Evolutionary conservation across 495 filamentous ascomycete genomes (phyloP), one percentile per base, ranked within the genome.

Genomic region (Coniosporium apollinis): DNA sequence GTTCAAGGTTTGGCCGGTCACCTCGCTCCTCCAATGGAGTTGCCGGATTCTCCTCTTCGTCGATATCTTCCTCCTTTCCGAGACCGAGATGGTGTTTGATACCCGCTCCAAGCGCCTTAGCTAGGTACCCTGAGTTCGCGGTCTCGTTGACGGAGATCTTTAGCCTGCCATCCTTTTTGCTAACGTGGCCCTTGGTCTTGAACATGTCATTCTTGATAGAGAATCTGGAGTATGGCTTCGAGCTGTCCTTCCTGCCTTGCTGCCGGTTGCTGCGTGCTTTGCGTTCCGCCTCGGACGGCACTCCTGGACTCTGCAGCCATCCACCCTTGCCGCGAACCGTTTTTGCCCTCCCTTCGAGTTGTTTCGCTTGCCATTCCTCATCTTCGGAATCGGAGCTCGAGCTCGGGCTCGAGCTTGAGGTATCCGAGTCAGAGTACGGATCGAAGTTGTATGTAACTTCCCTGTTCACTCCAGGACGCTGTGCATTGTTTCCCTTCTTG

Each of bases 111-210:
- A 81, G 57, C n/a, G 74, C 72, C 45, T 77, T 77, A 15, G 74
- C 74, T 24, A 79, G 55, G 44, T 78, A 79, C 3, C 76, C 76
- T 3, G 54, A 68, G 37, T 74, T 73, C 34, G 61, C 65, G 2
- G 68, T 72, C 47, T 80, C 71, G 35, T 76, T 74, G 48, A 83
- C 57, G n/a, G 67, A 70, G 34, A 84, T 79, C 34, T 64, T 67
- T 11, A 84, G 55, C 17, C 79, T 63, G 5, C 79, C 79, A 48
- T 82, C 79, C n/a, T 51, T 62, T 50, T 69, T 74, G 0, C 67
- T 72, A 9, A 83, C 63, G 30, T 60, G 68, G n/a, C 77, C 79
- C 22, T 64, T 68, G 1, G 72, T 77, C 13, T 51, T 62, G 54
- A 72, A 80, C 19, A 76, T 50, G 1, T 76, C 62, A 45, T 82